A percentile compares a stretch with the other conserved stretches of the same genome.
These are phyloP conservation scores for Gastroboletus turbinatus DNA, from an alignment of 1,284 basidiomycete genomes.

Conservation along the genomic window DNA sequence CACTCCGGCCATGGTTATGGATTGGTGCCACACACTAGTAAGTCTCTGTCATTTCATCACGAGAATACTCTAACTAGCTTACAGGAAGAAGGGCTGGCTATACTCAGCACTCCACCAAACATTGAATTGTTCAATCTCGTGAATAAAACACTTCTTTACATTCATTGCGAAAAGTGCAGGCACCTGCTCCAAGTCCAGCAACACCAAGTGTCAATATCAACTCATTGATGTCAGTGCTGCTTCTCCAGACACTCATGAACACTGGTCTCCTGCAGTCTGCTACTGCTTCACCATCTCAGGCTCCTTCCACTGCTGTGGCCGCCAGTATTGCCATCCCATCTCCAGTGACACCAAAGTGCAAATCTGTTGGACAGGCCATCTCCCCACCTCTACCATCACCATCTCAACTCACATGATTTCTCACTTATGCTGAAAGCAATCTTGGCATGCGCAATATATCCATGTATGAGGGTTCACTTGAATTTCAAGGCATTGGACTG, in stretches of 20 bases:
- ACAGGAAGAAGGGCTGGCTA: slow-evolving; percentile 4
- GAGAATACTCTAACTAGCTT: background rate
- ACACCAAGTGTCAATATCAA: background rate
- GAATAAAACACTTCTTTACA: background rate
- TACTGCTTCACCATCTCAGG: too few species aligned
- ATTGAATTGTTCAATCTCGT: slow-evolving; percentile 1
- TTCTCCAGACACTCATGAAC: background rate
- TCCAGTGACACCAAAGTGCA: too few species aligned
- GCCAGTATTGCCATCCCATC: background rate
- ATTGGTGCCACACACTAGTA: too few species aligned
- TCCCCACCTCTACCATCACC: background rate
- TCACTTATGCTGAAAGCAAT: slow-evolving; percentile 7
- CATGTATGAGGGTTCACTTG: background rate
- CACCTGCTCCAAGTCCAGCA: background rate
- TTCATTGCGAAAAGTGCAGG: background rate
- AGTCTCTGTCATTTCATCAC: background rate
- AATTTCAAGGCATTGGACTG: slow-evolving; percentile 5
- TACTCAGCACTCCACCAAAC: background rate
- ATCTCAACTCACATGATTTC: slow-evolving; percentile 9
- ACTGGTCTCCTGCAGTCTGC: too few species aligned
- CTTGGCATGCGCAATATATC: background rate
- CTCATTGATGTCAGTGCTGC: background rate
- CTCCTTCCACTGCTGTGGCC: too few species aligned
- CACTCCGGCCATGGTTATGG: too few species aligned
- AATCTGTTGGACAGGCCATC: background rate